Evolutionary conservation across 768 basidiomycete genomes (phyloP).

Genomic region (Pisolithus tinctorius): DNA sequence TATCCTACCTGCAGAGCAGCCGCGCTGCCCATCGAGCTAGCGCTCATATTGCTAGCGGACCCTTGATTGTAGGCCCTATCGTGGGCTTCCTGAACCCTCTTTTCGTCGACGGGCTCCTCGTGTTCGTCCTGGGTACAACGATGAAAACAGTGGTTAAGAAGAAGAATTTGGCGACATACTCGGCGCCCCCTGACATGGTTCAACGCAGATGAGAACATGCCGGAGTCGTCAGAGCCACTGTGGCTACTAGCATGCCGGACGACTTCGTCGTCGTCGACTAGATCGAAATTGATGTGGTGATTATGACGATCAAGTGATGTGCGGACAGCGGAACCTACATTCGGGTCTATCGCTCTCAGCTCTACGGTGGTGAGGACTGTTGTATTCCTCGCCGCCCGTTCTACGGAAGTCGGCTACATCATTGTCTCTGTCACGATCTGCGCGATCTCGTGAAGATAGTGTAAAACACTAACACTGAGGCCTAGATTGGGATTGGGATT

Average conservation of each 20-base stretch:
- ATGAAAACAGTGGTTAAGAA: not conserved
- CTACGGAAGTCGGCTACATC: constrained; percentile 37
- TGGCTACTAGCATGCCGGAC: constrained; percentile 49
- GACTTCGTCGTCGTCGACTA: constrained; percentile 63
- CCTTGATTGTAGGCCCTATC: constrained; percentile 52
- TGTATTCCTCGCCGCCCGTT: constrained; percentile 64
- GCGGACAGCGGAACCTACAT: constrained; percentile 10
- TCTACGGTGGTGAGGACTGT: constrained; percentile 43
- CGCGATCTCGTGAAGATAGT: constrained; percentile 2
- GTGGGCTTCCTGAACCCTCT: constrained; percentile 57
- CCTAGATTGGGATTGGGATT: not conserved
- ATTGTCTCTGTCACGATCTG: constrained; percentile 2
- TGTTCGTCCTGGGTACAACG: constrained; percentile 39
- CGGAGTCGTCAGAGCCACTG: constrained; percentile 21
- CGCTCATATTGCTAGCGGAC: constrained; percentile 42
- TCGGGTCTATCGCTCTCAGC: constrained; percentile 13
- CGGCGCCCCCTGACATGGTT: constrained; percentile 35
- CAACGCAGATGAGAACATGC: constrained; percentile 49
- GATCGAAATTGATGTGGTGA: constrained; percentile 4
- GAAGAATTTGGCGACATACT: constrained; percentile 27
- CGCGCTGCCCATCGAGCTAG: constrained; percentile 63
- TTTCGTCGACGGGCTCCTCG: constrained; percentile 47
- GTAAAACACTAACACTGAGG: too few species aligned
- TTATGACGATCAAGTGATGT: constrained; percentile 3
- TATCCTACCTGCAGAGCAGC: constrained; percentile 62